Evolutionary conservation across 345 rosid species (phyloP).

Genomic region (Turritis glabra): DNA sequence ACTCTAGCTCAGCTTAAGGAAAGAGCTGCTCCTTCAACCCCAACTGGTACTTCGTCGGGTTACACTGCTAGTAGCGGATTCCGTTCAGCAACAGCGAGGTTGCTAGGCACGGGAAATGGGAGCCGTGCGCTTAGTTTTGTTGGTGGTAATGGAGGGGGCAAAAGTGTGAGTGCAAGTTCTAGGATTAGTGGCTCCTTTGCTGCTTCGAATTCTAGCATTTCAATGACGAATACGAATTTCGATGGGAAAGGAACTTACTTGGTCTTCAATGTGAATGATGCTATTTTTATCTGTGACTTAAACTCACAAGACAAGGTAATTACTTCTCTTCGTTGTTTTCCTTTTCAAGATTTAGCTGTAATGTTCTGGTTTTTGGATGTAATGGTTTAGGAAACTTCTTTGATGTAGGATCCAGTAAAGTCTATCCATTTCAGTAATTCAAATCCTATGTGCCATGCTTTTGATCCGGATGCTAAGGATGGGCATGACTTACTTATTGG

Average conservation of each 20-base stretch:
- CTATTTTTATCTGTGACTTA: conserved; percentile 88
- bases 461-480: conserved; percentile 93
- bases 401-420: conserved; percentile 91
- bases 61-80: conserved; percentile 83
- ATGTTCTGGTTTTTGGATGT: neutral
- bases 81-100: conserved; percentile 86
- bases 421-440: conserved; percentile 94
- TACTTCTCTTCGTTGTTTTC: neutral
- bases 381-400: conserved; percentile 29
- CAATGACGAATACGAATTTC: conserved; percentile 67
- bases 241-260: conserved; percentile 98
- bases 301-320: conserved; percentile 98
- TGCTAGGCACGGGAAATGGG: conserved; percentile 84
- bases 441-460: conserved; percentile 93
- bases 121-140: conserved; percentile 86
- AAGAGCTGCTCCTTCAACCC: conserved; percentile 84
- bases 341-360: neutral
- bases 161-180: conserved; percentile 62
- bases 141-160: conserved; percentile 94
- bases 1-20: conserved; percentile 93
- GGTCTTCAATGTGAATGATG: conserved; percentile 95
- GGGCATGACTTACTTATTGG: conserved; percentile 98
- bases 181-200: conserved; percentile 88
- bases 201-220: conserved; percentile 63
- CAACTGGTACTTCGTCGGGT: conserved; percentile 69